Evolutionary conservation across 176 grass and related monocot species (phyloP).

Genomic region (Phoenix roebelenii): DNA sequence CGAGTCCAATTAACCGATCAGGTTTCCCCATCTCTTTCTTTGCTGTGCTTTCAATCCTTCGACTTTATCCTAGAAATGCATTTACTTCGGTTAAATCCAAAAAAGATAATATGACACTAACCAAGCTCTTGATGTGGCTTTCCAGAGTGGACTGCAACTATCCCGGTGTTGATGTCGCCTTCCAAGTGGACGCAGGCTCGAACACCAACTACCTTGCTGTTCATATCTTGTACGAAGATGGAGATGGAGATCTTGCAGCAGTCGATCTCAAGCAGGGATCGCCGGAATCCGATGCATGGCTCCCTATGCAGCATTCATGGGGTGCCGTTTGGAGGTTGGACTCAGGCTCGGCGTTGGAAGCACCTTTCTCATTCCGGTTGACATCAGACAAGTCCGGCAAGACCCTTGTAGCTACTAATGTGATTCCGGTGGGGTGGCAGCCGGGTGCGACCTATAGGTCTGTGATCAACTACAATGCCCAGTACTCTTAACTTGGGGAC

Average conservation of each 20-base stretch:
- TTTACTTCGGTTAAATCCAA: too few species aligned
- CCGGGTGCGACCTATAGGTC: constrained; percentile 41
- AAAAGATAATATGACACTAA: too few species aligned
- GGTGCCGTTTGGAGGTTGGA: constrained; percentile 56
- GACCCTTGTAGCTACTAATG: constrained; percentile 46
- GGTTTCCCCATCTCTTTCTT: too few species aligned
- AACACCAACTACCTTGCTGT: constrained; percentile 56
- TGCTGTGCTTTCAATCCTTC: too few species aligned
- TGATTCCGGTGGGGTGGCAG: constrained; percentile 65
- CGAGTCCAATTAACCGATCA: too few species aligned
- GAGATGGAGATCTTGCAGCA: constrained; percentile 51
- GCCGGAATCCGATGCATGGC: constrained; percentile 28
- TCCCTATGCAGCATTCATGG: constrained; percentile 47
- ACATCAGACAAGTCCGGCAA: constrained; percentile 47
- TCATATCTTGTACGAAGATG: constrained; percentile 43
- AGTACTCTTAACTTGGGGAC: too few species aligned
- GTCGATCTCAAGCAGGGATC: constrained; percentile 37
- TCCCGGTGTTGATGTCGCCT: constrained; percentile 25
- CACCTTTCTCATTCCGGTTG: constrained; percentile 53
- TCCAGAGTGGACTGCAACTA: constrained; percentile 44
- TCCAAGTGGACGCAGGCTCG: constrained; percentile 60
- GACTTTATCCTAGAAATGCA: too few species aligned
- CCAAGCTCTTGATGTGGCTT: background rate
- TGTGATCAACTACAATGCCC: background rate
- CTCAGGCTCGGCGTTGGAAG: constrained; percentile 21